Conservation (phyloP, 257 asterid species). For the Salvia miltiorrhiza region DNA sequence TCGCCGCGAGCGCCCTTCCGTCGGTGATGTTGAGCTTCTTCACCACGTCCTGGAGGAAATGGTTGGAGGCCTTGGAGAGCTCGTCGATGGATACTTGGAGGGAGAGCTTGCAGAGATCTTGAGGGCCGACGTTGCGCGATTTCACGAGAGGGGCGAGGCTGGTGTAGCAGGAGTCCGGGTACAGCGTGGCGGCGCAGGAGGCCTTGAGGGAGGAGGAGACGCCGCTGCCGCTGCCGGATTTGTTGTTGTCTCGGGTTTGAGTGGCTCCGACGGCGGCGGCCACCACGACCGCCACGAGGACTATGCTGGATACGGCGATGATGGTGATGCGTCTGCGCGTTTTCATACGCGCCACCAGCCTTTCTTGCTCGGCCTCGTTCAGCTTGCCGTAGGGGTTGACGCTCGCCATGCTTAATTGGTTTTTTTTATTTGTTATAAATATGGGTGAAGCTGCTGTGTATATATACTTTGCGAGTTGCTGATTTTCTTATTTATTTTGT, state of each 20-base stretch:
- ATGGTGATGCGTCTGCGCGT: constrained; percentile 48
- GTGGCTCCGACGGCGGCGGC: constrained; percentile 55
- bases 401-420: constrained; percentile 31
- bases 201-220: constrained; percentile 37
- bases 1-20: constrained; percentile 31
- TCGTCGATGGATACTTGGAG: constrained; percentile 49
- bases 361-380: constrained; percentile 52
- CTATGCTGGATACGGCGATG: constrained; percentile 44
- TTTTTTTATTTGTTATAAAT: background rate
- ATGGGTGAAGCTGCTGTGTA: constrained; percentile 4
- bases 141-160: constrained; percentile 39
- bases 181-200: constrained; percentile 36
- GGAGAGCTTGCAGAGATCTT: constrained; percentile 41
- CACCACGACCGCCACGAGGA: constrained; percentile 50
- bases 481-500: background rate
- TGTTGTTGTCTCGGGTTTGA: constrained; percentile 23
- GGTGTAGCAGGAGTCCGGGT: constrained; percentile 57
- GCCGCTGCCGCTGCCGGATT: background rate
- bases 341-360: constrained; percentile 46
- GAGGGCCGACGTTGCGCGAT: constrained; percentile 38
- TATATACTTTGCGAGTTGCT: constrained; percentile 1
- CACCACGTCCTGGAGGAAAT: constrained; percentile 21
- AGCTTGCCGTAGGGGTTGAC: constrained; percentile 54
- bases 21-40: constrained; percentile 38
- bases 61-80: constrained; percentile 41